Percentiles rank a stretch among this genome's conserved stretches.
Evolutionary conservation across 257 asterid species (phyloP).

Genomic region (Cinchona pubescens): DNA sequence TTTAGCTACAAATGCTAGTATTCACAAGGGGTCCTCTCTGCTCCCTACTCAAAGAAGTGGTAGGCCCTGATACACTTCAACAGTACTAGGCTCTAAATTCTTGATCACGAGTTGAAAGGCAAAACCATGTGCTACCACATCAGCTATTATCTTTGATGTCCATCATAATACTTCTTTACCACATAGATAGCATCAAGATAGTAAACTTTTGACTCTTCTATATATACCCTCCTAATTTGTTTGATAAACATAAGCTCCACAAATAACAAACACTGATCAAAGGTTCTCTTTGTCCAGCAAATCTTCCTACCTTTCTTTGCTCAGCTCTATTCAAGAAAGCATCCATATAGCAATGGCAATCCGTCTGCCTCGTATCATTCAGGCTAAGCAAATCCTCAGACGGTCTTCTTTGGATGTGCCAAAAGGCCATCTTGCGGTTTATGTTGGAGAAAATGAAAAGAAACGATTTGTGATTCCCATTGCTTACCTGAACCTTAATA

Average conservation of each 20-base stretch:
- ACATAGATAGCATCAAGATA: no score
- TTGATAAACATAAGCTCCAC: neutral
- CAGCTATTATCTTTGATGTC: neutral
- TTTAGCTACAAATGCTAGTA: neutral
- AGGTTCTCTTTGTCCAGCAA: neutral
- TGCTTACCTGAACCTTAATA: slow-evolving; percentile 42
- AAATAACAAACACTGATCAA: neutral
- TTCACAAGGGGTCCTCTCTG: neutral
- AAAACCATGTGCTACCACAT: slow-evolving; percentile 11
- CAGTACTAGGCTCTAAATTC: neutral
- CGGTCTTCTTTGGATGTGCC: slow-evolving; percentile 23
- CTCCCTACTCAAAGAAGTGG: neutral
- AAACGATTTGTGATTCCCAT: slow-evolving; percentile 46
- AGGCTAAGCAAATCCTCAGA: slow-evolving; percentile 19
- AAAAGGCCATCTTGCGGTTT: slow-evolving; percentile 18
- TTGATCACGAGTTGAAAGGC: neutral
- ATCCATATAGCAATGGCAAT: slow-evolving; percentile 22
- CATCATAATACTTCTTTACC: neutral
- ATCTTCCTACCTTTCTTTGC: neutral
- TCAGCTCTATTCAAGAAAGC: neutral
- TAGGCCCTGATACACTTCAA: neutral
- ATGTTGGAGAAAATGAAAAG: slow-evolving; percentile 31
- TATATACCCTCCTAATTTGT: neutral
- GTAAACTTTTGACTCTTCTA: neutral
- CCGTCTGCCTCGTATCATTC: slow-evolving; percentile 15